Percentiles rank a stretch among this genome's conserved stretches.
Conservation (phyloP, 768 basidiomycete genomes). For the Boletellus ananas region DNA sequence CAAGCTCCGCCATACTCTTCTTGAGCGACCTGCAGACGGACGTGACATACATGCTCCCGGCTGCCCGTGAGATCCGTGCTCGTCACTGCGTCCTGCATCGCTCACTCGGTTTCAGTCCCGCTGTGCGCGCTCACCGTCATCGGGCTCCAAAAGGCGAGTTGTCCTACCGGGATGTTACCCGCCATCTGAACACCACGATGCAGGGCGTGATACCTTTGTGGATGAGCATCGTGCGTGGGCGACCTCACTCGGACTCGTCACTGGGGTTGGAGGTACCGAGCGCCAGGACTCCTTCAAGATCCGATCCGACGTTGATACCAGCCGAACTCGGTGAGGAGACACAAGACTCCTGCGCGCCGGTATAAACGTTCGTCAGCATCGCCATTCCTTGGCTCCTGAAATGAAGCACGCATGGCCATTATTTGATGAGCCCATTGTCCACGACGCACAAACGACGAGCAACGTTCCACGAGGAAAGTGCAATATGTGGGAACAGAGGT, state of each 20-base stretch:
- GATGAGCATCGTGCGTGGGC: constrained; percentile 13
- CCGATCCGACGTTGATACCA: constrained; percentile 6
- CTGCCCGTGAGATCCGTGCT: constrained; percentile 38
- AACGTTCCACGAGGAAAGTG: neutral
- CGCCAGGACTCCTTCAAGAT: constrained; percentile 20
- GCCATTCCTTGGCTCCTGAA: neutral
- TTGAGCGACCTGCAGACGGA: constrained; percentile 25
- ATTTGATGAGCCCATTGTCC: constrained; percentile 1
- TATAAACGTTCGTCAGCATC: constrained; percentile 7
- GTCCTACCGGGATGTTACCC: neutral
- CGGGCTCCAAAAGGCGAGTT: constrained; percentile 44
- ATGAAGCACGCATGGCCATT: neutral
- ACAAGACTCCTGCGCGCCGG: constrained; percentile 2
- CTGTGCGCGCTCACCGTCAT: constrained; percentile 46
- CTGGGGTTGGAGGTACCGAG: constrained; percentile 19
- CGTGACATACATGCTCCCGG: constrained; percentile 48
- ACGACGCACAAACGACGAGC: neutral
- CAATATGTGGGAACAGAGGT: neutral
- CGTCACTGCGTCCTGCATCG: neutral
- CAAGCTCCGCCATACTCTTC: constrained; percentile 39
- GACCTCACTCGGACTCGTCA: constrained; percentile 8
- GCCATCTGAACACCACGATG: neutral
- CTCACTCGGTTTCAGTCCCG: constrained; percentile 39
- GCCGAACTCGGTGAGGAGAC: constrained; percentile 1
- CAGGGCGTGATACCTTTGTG: constrained; percentile 41